phyloP scores from a whole-genome alignment of 768 basidiomycete genomes.

The Suillus alpinus region DNA sequence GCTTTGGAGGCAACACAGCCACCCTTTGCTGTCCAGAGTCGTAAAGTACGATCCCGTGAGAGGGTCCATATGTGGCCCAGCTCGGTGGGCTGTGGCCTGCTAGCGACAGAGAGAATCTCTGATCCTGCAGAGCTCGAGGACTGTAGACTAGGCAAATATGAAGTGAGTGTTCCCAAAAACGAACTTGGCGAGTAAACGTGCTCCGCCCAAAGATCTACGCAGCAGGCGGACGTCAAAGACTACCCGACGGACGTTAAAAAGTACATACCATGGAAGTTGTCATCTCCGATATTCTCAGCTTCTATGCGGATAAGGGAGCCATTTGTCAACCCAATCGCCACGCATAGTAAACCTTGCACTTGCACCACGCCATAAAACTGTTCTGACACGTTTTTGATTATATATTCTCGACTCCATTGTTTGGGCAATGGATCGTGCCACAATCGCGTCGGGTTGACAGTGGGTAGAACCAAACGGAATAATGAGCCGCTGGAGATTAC shows the following conservation, averaged over 20 bases:
- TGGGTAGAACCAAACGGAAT: slow-evolving; percentile 67
- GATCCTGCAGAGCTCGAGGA: slow-evolving; percentile 44
- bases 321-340: slow-evolving; percentile 59
- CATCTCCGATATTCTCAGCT: slow-evolving; percentile 53
- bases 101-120: slow-evolving; percentile 70
- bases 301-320: slow-evolving; percentile 72
- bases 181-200: slow-evolving; percentile 60
- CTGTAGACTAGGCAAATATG: slow-evolving; percentile 57
- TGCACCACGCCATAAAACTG: slow-evolving; percentile 50
- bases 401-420: slow-evolving; percentile 67
- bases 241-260: slow-evolving; percentile 8
- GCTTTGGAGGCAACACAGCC: slow-evolving; percentile 67
- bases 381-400: slow-evolving; percentile 52
- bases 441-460: slow-evolving; percentile 47
- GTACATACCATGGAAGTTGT: slow-evolving; percentile 56
- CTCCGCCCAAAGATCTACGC: slow-evolving; percentile 71
- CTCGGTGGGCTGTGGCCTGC: slow-evolving; percentile 74
- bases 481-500: slow-evolving; percentile 69
- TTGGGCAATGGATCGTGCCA: slow-evolving; percentile 55
- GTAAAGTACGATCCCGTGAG: slow-evolving; percentile 80
- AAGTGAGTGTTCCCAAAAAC: slow-evolving; percentile 63
- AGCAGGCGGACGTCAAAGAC: slow-evolving; percentile 11
- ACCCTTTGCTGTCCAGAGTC: slow-evolving; percentile 79
- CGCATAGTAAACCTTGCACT: slow-evolving; percentile 62
- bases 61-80: slow-evolving; percentile 78